Conservation (phyloP, 495 filamentous ascomycete species). For the Aspergillus nidulans region DNA sequence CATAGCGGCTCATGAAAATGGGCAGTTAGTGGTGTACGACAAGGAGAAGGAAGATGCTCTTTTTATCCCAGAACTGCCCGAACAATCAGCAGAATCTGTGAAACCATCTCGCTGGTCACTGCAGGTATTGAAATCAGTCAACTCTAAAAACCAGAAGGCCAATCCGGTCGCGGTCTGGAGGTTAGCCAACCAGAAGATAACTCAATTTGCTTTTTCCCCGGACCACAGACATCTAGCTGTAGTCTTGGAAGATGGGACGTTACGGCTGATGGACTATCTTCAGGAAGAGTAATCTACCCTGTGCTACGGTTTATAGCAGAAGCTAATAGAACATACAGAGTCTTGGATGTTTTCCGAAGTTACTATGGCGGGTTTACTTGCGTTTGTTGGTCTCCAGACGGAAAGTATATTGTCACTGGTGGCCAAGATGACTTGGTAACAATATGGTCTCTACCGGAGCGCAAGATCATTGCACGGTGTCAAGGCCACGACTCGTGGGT, state of each 20-base stretch:
- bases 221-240: constrained; percentile 84
- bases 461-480: constrained; percentile 81
- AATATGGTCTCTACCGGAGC: constrained; percentile 87
- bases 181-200: constrained; percentile 80
- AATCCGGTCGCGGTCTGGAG: constrained; percentile 93
- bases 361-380: constrained; percentile 92
- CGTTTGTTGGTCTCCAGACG: constrained; percentile 96
- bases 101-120: constrained; percentile 43
- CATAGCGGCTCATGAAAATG: constrained; percentile 88
- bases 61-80: constrained; percentile 56
- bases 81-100: constrained; percentile 37
- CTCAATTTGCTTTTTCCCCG: constrained; percentile 84
- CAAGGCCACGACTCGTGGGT: constrained; percentile 96
- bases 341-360: constrained; percentile 78
- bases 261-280: constrained; percentile 87
- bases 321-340: constrained; percentile 38
- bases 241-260: constrained; percentile 84
- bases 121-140: constrained; percentile 78
- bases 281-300: constrained; percentile 65
- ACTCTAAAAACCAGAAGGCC: constrained; percentile 85
- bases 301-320: constrained; percentile 1
- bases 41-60: constrained; percentile 95
- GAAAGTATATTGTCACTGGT: constrained; percentile 90
- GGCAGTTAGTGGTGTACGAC: constrained; percentile 91
- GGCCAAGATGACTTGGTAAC: constrained; percentile 93